Base-by-base conservation (phyloP, 495 filamentous ascomycete genomes). In the Xylaria venustula region DNA sequence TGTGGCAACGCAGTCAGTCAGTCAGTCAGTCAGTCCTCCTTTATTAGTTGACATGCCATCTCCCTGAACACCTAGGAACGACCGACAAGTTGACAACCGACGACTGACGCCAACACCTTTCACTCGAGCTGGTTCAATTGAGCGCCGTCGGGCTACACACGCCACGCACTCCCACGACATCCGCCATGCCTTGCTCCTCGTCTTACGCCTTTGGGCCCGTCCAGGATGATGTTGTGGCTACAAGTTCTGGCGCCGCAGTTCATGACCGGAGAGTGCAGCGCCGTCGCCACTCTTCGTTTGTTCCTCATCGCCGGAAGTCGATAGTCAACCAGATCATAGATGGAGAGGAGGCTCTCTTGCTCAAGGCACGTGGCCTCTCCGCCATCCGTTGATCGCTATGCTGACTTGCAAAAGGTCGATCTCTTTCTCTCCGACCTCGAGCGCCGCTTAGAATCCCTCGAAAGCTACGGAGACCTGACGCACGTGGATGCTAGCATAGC, bases 341-440 rank as follows among this genome's bases (percentile, higher is more conserved):
- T 14, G 75, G 77, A 7, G 82, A 85, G 37, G 89, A 92, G 57
- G 82, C 83, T 2, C 76, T 91, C 20, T 82, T 90, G 46, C 75
- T 92, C 36, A 83, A 83, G 75, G 85, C 87, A 63, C 64, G 71
- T 63, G 15, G 30, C 61, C 67, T 28, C 40, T 19, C 41, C 15
- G 4, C 8, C 30, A 47, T 20, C 19, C 23, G 22, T 30, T 32
- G 12, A 23, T 26, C 28, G 6, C 36, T 37, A 25, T 50, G 54
- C 56, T 71, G 64, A 73, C 58, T 17, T n/a, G 37, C 58, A 44
- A 62, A 62, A 92, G 89, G 88, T 96, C 54, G 93, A 98, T 73
- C 81, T 92, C 22, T 96, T 98, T 75, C 82, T 99, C 22, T 83
- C 88, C 23, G 91, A 97, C 69, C 79, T 99, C 46, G 91, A 95